Evolutionary conservation across 352 stramenopile species (phyloP).

Genomic region (Peronosclerospora sorghi): DNA sequence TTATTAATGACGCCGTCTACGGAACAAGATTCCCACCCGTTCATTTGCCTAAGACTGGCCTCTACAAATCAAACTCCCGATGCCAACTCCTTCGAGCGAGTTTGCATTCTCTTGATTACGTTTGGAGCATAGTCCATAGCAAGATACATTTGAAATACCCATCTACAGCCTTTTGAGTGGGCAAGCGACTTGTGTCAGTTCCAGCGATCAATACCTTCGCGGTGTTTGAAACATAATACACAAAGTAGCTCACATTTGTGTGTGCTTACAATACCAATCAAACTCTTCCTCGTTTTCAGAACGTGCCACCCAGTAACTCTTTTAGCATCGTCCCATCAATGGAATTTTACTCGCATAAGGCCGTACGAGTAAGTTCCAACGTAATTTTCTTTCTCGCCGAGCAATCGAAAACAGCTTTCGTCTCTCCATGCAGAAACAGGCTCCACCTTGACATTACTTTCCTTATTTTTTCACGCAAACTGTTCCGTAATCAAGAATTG

Average conservation of each 20-base stretch:
- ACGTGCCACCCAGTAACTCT: slow-evolving; percentile 43
- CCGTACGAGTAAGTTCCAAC: slow-evolving; percentile 23
- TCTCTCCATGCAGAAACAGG: slow-evolving; percentile 37
- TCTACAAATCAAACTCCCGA: slow-evolving; percentile 32
- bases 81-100: slow-evolving; percentile 15
- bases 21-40: slow-evolving; percentile 19
- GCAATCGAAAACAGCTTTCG: slow-evolving; percentile 36
- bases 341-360: slow-evolving; percentile 41
- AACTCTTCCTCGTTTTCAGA: slow-evolving; percentile 44
- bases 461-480: slow-evolving; percentile 25
- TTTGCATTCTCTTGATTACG: slow-evolving; percentile 40
- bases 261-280: slow-evolving; percentile 49
- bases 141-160: slow-evolving; percentile 31
- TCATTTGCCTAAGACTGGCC: slow-evolving; percentile 38
- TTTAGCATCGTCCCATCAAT: slow-evolving; percentile 45
- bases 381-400: slow-evolving; percentile 26
- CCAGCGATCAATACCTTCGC: slow-evolving; percentile 27
- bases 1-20: slow-evolving; percentile 48
- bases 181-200: slow-evolving; percentile 38
- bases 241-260: slow-evolving; percentile 31
- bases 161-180: slow-evolving; percentile 35
- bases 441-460: slow-evolving; percentile 34
- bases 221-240: slow-evolving; percentile 20
- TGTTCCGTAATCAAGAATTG: slow-evolving; percentile 6
- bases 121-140: slow-evolving; percentile 46